These are phyloP conservation scores for Nelumbo lutea DNA, from an alignment of 164 flowering plant genomes.

Conservation along the genomic window DNA sequence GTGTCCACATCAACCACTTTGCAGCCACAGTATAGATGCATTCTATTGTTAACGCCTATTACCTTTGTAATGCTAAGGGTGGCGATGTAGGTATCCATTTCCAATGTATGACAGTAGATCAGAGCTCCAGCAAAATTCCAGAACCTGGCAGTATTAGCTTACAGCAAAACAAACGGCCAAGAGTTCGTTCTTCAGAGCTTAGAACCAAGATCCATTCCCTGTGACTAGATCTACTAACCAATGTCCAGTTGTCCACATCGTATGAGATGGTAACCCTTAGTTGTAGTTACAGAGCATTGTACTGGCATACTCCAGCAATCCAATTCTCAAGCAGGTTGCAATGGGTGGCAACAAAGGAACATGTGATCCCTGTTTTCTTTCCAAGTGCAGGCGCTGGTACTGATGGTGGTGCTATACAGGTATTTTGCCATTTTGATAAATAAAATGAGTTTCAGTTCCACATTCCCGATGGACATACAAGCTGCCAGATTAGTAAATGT, in stretches of 20 bases:
- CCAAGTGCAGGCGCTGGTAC: neutral
- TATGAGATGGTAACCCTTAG: neutral
- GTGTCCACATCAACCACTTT: slow-evolving; percentile 25
- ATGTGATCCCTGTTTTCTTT: neutral
- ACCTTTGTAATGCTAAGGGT: slow-evolving; percentile 13
- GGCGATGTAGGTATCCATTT: neutral
- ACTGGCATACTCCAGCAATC: neutral
- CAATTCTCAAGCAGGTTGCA: neutral
- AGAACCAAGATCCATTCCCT: neutral
- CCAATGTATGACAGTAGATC: neutral
- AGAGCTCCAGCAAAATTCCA: neutral
- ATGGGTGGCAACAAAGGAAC: neutral
- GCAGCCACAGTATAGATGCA: slow-evolving; percentile 23
- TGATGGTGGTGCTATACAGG: too few species aligned
- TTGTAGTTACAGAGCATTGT: neutral
- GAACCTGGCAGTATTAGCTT: neutral
- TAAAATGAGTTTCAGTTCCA: too few species aligned
- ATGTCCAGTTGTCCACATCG: neutral
- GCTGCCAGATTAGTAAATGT: too few species aligned
- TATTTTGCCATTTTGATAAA: too few species aligned
- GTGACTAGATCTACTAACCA: neutral
- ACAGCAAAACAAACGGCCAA: too few species aligned
- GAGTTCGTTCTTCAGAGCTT: neutral
- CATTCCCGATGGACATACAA: too few species aligned
- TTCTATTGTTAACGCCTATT: slow-evolving; percentile 25